Conservation (phyloP, 371 early-diverging fungal species). For the Haplosporangium sp. region DNA sequence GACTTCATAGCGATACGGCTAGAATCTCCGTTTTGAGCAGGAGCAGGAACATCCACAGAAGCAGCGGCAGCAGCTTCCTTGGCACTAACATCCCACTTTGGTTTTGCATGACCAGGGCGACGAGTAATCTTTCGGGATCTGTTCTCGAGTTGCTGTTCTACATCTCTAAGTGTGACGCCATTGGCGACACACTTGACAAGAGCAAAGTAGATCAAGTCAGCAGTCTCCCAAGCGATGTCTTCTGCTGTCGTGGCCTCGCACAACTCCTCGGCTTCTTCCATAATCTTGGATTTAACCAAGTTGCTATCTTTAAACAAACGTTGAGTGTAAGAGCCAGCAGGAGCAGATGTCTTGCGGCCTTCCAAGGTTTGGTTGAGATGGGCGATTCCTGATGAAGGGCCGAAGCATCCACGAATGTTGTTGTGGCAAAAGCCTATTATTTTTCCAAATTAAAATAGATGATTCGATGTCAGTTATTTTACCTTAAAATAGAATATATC, state of each 20-base stretch:
- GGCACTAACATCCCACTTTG: slow-evolving; percentile 66
- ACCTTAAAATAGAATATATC: neutral
- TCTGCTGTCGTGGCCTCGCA: slow-evolving; percentile 81
- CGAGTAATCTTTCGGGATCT: slow-evolving; percentile 89
- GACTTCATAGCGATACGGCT: slow-evolving; percentile 75
- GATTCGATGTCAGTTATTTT: too few relatives aligned
- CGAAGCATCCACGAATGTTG: slow-evolving; percentile 93
- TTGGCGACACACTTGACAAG: slow-evolving; percentile 86
- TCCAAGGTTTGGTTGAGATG: slow-evolving; percentile 76
- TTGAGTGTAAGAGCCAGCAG: slow-evolving; percentile 91
- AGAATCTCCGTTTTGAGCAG: slow-evolving; percentile 50
- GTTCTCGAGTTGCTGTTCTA: slow-evolving; percentile 88
- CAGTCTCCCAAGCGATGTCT: slow-evolving; percentile 95
- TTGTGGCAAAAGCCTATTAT: slow-evolving; percentile 92
- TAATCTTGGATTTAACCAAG: slow-evolving; percentile 90
- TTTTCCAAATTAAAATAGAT: neutral
- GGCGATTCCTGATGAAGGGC: slow-evolving; percentile 79
- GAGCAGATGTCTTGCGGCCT: slow-evolving; percentile 77
- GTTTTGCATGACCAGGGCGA: slow-evolving; percentile 95
- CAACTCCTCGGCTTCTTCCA: slow-evolving; percentile 96
- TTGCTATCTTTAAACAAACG: slow-evolving; percentile 87
- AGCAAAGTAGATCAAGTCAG: slow-evolving; percentile 96
- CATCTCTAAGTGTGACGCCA: slow-evolving; percentile 87
- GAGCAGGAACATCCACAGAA: slow-evolving; percentile 36
- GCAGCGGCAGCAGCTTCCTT: slow-evolving; percentile 33